Conservation (phyloP, 2,329 filamentous ascomycete genomes). For the Aspergillus terreus region DNA sequence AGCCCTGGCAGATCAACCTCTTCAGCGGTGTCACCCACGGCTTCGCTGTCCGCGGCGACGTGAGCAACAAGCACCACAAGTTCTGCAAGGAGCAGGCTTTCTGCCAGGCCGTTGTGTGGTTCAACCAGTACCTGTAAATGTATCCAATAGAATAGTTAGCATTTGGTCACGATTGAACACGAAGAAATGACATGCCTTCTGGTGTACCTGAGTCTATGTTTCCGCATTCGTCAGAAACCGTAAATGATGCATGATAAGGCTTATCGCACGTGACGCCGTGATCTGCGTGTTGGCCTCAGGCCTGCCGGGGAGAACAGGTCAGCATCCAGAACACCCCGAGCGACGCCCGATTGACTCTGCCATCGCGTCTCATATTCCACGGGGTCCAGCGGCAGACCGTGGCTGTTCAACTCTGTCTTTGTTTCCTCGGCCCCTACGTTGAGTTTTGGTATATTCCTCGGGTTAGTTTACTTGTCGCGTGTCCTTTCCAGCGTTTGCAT, state of each 20-base stretch:
- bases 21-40: constrained; percentile 70
- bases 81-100: constrained; percentile 82
- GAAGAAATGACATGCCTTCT: not conserved
- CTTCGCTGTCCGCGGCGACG: constrained; percentile 68
- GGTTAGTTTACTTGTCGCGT: too few relatives aligned
- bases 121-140: constrained; percentile 57
- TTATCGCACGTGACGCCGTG: constrained; percentile 13
- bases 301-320: constrained; percentile 8
- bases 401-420: not conserved
- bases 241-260: constrained; percentile 3
- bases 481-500: not conserved
- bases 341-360: not conserved
- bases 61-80: constrained; percentile 53
- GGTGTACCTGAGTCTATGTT: too few relatives aligned
- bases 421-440: not conserved
- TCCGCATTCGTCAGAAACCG: too few relatives aligned
- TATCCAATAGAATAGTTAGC: not conserved
- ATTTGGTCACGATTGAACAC: constrained; percentile 9
- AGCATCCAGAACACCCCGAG: not conserved
- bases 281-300: constrained; percentile 7
- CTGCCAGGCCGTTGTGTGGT: constrained; percentile 72
- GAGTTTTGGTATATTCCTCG: not conserved
- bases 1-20: constrained; percentile 72
- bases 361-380: not conserved
- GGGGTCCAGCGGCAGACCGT: not conserved